These are phyloP conservation scores for Endocladia muricata DNA, from an alignment of 31 red algal species.

Conservation along the genomic window DNA sequence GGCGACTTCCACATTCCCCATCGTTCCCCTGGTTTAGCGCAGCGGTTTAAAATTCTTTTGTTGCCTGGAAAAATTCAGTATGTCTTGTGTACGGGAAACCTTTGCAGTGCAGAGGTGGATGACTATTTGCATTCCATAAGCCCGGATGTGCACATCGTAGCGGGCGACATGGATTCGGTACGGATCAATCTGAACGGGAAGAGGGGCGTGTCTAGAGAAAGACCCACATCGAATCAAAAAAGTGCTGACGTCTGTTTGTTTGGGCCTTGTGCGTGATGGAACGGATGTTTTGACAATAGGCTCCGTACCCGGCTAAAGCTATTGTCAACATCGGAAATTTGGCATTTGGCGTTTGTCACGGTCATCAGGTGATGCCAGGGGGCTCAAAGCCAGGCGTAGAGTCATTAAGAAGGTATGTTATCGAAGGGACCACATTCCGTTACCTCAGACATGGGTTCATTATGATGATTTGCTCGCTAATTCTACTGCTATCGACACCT, in stretches of 20 bases:
- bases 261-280: background rate
- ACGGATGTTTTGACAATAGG: constrained; percentile 21
- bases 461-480: too few species aligned
- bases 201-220: too few species aligned
- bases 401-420: constrained; percentile 51
- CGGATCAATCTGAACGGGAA: too few species aligned
- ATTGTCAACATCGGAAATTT: constrained; percentile 67
- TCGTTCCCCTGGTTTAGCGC: constrained; percentile 41
- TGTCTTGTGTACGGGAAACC: constrained; percentile 73
- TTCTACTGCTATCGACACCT: background rate
- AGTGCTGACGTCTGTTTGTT: too few species aligned
- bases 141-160: constrained; percentile 71
- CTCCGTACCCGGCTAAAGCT: constrained; percentile 41
- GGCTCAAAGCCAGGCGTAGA: constrained; percentile 38
- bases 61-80: constrained; percentile 75
- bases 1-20: constrained; percentile 83
- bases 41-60: constrained; percentile 58
- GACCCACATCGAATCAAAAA: too few species aligned
- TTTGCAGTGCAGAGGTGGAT: constrained; percentile 60
- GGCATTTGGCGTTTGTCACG: constrained; percentile 69
- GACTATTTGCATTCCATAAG: constrained; percentile 67
- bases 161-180: constrained; percentile 82
- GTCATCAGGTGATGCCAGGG: constrained; percentile 62
- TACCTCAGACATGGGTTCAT: too few species aligned
- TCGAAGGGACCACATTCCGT: too few species aligned